A percentile compares a stretch with the other conserved stretches of the same genome.
Conservation (phyloP, 2,329 filamentous ascomycete genomes). For the Rhytidhysteron rufulum region DNA sequence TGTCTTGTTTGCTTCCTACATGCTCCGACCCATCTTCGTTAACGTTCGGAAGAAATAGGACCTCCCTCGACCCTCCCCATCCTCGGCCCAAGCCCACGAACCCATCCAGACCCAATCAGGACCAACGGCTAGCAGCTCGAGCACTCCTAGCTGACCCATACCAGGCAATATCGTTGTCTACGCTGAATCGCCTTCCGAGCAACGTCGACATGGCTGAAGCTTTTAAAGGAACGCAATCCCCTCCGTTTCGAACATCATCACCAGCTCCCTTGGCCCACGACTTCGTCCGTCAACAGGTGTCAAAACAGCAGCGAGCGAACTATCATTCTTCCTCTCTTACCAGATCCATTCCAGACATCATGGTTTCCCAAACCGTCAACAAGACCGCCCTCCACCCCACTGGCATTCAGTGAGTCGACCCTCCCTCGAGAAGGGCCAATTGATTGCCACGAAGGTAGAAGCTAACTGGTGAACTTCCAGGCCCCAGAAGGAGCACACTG, state of each 20-base stretch:
- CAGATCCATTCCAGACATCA: slow-evolving; percentile 23
- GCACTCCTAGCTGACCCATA: slow-evolving; percentile 1
- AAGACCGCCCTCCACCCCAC: slow-evolving; percentile 87
- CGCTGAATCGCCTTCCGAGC: slow-evolving; percentile 10
- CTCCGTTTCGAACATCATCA: slow-evolving; percentile 30
- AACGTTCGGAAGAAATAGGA: slow-evolving; percentile 5
- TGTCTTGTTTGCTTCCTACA: neutral
- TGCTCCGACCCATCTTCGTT: slow-evolving; percentile 10
- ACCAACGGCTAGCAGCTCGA: neutral
- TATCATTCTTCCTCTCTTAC: slow-evolving; percentile 56
- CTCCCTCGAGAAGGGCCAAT: slow-evolving; percentile 3
- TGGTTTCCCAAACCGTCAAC: slow-evolving; percentile 64
- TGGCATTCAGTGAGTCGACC: slow-evolving; percentile 75
- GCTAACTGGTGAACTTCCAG: slow-evolving; percentile 44
- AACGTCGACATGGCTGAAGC: slow-evolving; percentile 29
- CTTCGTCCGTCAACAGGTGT: slow-evolving; percentile 55
- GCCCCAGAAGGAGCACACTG: slow-evolving; percentile 83
- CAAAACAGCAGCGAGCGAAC: slow-evolving; percentile 56
- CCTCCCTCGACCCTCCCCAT: slow-evolving; percentile 1
- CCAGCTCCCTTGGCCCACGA: slow-evolving; percentile 50
- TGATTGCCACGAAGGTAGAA: slow-evolving; percentile 8
- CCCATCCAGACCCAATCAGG: slow-evolving; percentile 1
- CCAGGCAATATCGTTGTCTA: slow-evolving; percentile 5
- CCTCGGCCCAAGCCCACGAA: slow-evolving; percentile 3
- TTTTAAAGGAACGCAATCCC: slow-evolving; percentile 38